These are phyloP conservation scores for Scortechinia acanthostroma DNA, from an alignment of 2,329 filamentous ascomycete genomes.

Conservation along the genomic window DNA sequence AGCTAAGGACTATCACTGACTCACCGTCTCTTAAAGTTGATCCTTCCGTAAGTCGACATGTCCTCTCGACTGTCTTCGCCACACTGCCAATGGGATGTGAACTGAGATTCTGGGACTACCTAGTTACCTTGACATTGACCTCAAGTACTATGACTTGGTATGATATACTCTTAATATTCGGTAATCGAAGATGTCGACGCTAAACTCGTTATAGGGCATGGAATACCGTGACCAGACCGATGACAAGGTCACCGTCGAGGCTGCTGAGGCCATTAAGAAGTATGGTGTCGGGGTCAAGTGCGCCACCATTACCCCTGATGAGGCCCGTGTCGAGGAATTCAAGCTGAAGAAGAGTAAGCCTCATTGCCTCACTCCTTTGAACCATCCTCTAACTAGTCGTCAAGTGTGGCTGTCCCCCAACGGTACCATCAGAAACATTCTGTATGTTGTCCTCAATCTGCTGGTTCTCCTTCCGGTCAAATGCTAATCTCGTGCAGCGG, in stretches of 20 bases:
- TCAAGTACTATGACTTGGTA: conserved; percentile 88
- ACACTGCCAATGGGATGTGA: too few relatives aligned
- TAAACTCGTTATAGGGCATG: conserved; percentile 44
- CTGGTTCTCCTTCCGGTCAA: too few relatives aligned
- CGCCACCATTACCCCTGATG: conserved; percentile 96
- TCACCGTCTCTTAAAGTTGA: background rate
- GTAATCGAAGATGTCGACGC: background rate
- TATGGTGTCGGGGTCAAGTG: conserved; percentile 99
- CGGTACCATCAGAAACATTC: conserved; percentile 71
- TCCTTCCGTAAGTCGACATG: background rate
- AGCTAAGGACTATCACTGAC: background rate
- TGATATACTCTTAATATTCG: background rate
- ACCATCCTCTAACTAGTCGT: background rate
- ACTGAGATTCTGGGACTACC: background rate
- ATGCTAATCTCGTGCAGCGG: conserved; percentile 34
- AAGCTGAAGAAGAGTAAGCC: conserved; percentile 90
- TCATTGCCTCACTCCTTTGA: background rate
- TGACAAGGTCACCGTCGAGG: conserved; percentile 90
- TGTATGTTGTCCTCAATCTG: conserved; percentile 23
- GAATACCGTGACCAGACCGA: conserved; percentile 93
- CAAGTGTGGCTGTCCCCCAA: conserved; percentile 97
- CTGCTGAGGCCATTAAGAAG: conserved; percentile 96
- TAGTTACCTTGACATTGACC: conserved; percentile 82
- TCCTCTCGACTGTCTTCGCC: background rate
- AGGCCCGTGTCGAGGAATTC: conserved; percentile 93